Conservation (phyloP, 2,329 filamentous ascomycete genomes). For the Bipolaris zeicola region DNA sequence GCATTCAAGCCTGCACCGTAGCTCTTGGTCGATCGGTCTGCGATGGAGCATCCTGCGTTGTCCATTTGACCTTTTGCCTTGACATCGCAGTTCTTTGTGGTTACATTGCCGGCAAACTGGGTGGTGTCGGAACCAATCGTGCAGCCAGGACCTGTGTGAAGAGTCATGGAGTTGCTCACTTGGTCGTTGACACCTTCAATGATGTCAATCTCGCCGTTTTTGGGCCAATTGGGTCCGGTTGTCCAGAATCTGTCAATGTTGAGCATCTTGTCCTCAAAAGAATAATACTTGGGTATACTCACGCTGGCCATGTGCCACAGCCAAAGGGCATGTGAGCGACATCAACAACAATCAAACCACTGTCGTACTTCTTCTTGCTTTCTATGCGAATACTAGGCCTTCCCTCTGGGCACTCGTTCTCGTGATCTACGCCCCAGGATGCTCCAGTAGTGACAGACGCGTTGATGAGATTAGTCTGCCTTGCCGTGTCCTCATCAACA, state of each 20-base stretch:
- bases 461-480: slow-evolving; percentile 51
- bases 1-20: slow-evolving; percentile 62
- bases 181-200: slow-evolving; percentile 55
- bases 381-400: slow-evolving; percentile 56
- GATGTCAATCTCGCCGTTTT: slow-evolving; percentile 57
- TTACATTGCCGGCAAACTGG: slow-evolving; percentile 57
- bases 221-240: slow-evolving; percentile 39
- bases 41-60: slow-evolving; percentile 53
- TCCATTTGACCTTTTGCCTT: slow-evolving; percentile 46
- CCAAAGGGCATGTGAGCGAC: slow-evolving; percentile 59
- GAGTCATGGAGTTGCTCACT: slow-evolving; percentile 52
- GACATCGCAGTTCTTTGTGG: slow-evolving; percentile 57
- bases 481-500: slow-evolving; percentile 47
- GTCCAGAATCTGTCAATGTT: slow-evolving; percentile 39
- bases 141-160: slow-evolving; percentile 56
- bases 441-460: slow-evolving; percentile 39
- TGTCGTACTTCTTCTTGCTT: slow-evolving; percentile 54
- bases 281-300: slow-evolving; percentile 8
- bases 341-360: slow-evolving; percentile 57
- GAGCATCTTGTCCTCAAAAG: slow-evolving; percentile 2
- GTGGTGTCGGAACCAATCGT: slow-evolving; percentile 44
- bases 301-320: slow-evolving; percentile 60
- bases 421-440: slow-evolving; percentile 55
- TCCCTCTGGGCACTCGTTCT: slow-evolving; percentile 46
- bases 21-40: slow-evolving; percentile 46